phyloP scores from a whole-genome alignment of 768 basidiomycete species.

The Mycena pura region DNA sequence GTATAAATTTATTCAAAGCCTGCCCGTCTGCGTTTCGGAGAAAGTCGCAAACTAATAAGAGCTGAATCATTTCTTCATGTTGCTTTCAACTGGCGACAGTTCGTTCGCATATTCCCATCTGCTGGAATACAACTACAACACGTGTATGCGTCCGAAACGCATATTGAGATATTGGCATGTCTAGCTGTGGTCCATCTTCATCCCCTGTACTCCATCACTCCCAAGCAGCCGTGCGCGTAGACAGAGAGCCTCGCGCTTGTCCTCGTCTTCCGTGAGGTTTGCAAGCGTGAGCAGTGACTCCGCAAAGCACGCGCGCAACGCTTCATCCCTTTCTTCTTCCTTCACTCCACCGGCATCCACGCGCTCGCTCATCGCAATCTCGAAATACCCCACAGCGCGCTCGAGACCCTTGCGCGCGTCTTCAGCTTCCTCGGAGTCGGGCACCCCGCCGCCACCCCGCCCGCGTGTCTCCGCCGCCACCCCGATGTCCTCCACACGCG shows the following conservation, averaged over 20 bases:
- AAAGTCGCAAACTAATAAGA: too few species aligned
- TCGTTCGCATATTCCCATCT: too few species aligned
- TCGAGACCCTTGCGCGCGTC: conserved; percentile 60
- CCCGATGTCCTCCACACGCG: conserved; percentile 62
- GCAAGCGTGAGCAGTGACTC: conserved; percentile 66
- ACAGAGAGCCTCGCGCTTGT: conserved; percentile 57
- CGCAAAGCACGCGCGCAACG: conserved; percentile 47
- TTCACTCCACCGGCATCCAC: too few species aligned
- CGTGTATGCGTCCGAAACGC: background rate
- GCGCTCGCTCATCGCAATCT: too few species aligned
- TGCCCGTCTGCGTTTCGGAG: too few species aligned
- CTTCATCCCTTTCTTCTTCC: too few species aligned
- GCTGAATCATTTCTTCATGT: too few species aligned
- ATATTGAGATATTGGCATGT: background rate
- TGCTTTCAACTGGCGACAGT: too few species aligned
- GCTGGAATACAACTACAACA: background rate
- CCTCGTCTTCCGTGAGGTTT: conserved; percentile 58
- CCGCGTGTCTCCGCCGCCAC: conserved; percentile 51
- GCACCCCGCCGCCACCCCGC: conserved; percentile 46
- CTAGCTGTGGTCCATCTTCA: conserved; percentile 28
- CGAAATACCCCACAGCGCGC: conserved; percentile 52
- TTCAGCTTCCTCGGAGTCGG: conserved; percentile 55
- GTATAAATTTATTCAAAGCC: too few species aligned
- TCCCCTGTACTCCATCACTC: conserved; percentile 42
- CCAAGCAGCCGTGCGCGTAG: conserved; percentile 56